Conservation (phyloP, 768 basidiomycete genomes). For the Collybiopsis confluens region DNA sequence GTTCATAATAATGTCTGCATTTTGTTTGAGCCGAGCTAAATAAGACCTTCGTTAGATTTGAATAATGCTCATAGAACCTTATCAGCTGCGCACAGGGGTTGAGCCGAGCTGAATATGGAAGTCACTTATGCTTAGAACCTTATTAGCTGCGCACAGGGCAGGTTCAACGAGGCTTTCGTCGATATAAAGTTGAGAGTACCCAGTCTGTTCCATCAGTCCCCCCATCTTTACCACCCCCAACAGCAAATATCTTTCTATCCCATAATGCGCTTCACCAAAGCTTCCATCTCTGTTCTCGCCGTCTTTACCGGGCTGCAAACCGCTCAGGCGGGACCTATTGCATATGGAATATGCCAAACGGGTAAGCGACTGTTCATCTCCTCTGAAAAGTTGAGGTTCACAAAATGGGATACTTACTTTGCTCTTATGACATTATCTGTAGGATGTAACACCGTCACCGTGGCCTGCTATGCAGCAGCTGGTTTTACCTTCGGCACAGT, state of each 20-base stretch:
- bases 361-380: conserved; percentile 18
- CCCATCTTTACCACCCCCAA: neutral
- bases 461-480: conserved; percentile 39
- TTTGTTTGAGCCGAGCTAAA: too few species aligned
- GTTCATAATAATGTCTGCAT: too few species aligned
- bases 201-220: too few species aligned
- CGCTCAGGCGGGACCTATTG: conserved; percentile 23
- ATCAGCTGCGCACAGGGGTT: too few species aligned
- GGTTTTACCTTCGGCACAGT: conserved; percentile 36
- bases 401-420: neutral
- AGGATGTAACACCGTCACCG: conserved; percentile 30
- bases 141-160: too few species aligned
- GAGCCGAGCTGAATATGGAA: too few species aligned
- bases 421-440: too few species aligned
- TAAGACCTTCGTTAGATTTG: too few species aligned
- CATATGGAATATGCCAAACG: conserved; percentile 36
- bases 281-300: neutral
- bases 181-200: too few species aligned
- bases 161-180: too few species aligned
- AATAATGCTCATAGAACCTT: too few species aligned
- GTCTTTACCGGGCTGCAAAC: neutral
- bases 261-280: conserved; percentile 9
- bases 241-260: neutral
- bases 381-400: neutral
- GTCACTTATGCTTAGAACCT: too few species aligned